These are phyloP conservation scores for Acacia melanoxylon DNA, from an alignment of 306 rosid species.

Conservation along the genomic window DNA sequence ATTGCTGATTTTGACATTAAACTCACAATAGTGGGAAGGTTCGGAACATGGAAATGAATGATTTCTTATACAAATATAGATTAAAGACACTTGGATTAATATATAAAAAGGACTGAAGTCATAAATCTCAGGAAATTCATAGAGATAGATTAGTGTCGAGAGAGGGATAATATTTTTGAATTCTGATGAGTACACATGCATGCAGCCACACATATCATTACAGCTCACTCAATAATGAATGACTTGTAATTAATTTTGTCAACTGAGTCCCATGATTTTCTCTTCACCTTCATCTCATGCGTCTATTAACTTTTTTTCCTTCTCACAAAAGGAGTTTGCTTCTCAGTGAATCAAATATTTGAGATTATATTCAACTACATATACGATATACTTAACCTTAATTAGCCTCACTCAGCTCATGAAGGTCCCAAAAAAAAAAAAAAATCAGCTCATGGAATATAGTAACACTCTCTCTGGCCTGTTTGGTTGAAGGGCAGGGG, in stretches of 20 bases:
- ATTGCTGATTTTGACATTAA: neutral
- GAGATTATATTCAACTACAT: neutral
- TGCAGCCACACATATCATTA: constrained; percentile 50
- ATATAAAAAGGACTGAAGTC: too few relatives aligned
- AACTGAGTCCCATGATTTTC: constrained; percentile 37
- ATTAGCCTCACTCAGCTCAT: too few relatives aligned
- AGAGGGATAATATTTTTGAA: constrained; percentile 15
- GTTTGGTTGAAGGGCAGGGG: too few relatives aligned
- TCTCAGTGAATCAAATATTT: neutral
- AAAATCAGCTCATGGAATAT: too few relatives aligned
- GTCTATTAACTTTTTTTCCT: neutral
- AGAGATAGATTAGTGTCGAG: neutral
- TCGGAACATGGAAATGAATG: constrained; percentile 37
- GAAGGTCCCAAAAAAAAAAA: too few relatives aligned
- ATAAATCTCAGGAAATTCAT: too few relatives aligned
- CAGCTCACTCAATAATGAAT: constrained; percentile 53
- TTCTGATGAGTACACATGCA: constrained; percentile 62
- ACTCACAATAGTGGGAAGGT: constrained; percentile 28
- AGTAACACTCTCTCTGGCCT: too few relatives aligned
- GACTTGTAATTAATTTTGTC: constrained; percentile 34
- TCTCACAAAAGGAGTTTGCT: neutral
- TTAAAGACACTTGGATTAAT: neutral
- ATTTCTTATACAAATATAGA: neutral
- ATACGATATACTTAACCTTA: too few relatives aligned
- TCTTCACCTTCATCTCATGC: constrained; percentile 29